Conservation (phyloP, 768 basidiomycete genomes). For the Naganishia vaughanmartiniae region DNA sequence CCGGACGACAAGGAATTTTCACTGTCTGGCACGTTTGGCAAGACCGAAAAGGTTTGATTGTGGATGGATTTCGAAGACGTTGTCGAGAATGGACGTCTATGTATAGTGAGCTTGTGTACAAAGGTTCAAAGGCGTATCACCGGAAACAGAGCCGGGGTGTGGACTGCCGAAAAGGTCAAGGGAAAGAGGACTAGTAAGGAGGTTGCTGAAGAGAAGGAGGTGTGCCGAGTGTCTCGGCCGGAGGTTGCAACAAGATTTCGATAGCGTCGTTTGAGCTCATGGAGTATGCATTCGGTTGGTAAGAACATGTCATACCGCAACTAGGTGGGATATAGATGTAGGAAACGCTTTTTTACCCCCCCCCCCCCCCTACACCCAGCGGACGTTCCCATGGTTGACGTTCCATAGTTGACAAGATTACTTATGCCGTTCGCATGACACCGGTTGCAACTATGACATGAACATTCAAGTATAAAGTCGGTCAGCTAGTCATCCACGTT, state of each 20-base stretch:
- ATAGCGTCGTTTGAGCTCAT: not conserved
- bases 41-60: no score
- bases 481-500: not conserved
- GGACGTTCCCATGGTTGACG: no score
- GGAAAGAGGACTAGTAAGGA: no score
- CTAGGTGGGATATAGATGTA: not conserved
- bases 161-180: not conserved
- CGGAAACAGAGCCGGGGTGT: no score
- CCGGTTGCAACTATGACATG: slow-evolving; percentile 1
- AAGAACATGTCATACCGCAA: not conserved
- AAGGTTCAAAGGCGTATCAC: no score
- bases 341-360: no score
- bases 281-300: not conserved
- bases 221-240: not conserved
- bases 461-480: not conserved
- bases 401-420: no score
- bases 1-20: slow-evolving; percentile 2
- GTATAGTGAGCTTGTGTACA: no score
- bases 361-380: no score
- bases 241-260: not conserved
- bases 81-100: no score
- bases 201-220: not conserved
- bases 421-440: slow-evolving; percentile 3
- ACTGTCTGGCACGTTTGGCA: not conserved
- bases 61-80: no score